Base-by-base conservation (phyloP, 805 yeast species). In the Candida xiaguanensis region DNA sequence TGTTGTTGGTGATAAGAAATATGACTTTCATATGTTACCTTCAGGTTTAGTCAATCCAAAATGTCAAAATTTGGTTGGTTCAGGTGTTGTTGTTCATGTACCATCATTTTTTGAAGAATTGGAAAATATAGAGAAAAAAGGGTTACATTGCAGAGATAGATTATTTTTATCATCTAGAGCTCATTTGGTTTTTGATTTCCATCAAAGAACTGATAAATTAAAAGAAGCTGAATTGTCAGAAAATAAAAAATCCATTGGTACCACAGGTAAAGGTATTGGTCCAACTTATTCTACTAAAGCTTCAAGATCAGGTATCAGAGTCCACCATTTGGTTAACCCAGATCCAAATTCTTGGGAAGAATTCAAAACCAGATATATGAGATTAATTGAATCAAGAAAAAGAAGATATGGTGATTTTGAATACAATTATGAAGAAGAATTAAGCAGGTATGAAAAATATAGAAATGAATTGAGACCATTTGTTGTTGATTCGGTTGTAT, bases 181-280 rank as follows among this genome's bases (percentile, higher is more conserved):
- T 35, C 99, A 93, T 63, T 70, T 93, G 53, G 99, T 93, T 33
- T 93, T 93, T 61, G 97, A 91, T 65, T 90, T 93, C 82, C 99
- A 93, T 70, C 99, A 93, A 71, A 80, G 90, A 62, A 90, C 95
- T 36, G 99, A 93, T 62, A 93, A 89, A 56, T 75, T 93, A 55
- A 86, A 95, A 66, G 99, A 93, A 68, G 82, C 85, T 39, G 99
- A 93, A 67, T 75, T 93, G 39, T 77, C 86, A 19, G 68, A 72
- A 42, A 79, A 80, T 63, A 87, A 87, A 62, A 87, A 88, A 61
- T 75, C 86, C 18, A 91, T 93, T 55, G 99, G 99, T 53, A 93
- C 99, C 46, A 93, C 99, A 25, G 97, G 98, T 59, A 93, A 93
- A 62, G 99, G 99, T 67, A 93, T 93, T 56, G 99, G 99, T 42